Evolutionary conservation across 495 filamentous ascomycete species (phyloP).

Genomic region (Penicillium crystallinum): DNA sequence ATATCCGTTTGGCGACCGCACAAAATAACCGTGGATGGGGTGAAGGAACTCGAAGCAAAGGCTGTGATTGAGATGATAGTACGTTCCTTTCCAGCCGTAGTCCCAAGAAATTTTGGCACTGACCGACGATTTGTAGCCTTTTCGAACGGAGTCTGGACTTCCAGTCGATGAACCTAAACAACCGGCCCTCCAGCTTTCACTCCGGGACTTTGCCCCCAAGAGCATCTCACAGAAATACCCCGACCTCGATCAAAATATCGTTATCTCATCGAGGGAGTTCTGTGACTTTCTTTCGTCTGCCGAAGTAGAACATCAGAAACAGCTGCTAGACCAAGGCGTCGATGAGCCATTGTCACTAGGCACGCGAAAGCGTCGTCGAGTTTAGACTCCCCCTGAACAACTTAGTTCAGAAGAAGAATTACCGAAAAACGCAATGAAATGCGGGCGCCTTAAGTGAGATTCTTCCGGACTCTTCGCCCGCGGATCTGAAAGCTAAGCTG

Average conservation of each 20-base stretch:
- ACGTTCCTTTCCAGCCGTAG: neutral
- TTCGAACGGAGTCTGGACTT: constrained; percentile 10
- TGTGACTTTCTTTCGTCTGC: constrained; percentile 12
- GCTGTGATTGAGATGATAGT: constrained; percentile 3
- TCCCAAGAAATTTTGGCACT: neutral
- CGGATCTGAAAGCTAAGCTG: constrained; percentile 1
- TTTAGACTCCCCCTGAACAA: constrained; percentile 11
- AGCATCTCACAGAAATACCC: constrained; percentile 1
- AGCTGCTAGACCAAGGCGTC: constrained; percentile 4
- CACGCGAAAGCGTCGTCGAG: constrained; percentile 13
- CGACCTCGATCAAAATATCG: constrained; percentile 10
- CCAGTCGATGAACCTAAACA: neutral
- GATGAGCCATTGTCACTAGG: constrained; percentile 3
- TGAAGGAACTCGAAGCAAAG: constrained; percentile 8
- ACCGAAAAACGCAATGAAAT: too few species aligned
- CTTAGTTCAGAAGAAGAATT: constrained; percentile 6
- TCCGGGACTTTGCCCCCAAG: constrained; percentile 8
- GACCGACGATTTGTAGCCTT: neutral
- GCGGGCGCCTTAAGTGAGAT: constrained; percentile 7
- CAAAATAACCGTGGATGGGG: constrained; percentile 2
- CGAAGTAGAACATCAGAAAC: constrained; percentile 8
- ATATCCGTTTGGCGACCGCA: constrained; percentile 8
- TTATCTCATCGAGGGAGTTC: constrained; percentile 10
- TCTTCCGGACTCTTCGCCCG: constrained; percentile 2
- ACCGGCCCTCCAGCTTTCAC: constrained; percentile 2